Evolutionary conservation across 139 green algal genomes (phyloP).

Genomic region (Raphidocelis subcapitata): DNA sequence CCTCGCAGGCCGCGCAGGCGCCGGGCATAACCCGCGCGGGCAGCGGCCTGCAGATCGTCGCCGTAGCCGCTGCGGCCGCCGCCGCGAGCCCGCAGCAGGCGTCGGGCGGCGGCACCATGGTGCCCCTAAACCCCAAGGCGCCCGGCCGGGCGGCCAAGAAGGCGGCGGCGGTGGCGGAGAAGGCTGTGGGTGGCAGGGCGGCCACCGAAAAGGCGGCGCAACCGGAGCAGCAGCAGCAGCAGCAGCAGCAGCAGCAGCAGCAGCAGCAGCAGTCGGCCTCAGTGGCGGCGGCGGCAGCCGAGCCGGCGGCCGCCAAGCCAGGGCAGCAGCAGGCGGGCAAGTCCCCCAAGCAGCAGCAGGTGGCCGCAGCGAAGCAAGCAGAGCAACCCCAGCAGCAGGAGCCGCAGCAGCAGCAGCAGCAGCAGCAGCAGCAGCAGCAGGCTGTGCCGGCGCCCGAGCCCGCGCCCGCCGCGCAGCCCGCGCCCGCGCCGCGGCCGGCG

Average conservation of each 20-base stretch:
- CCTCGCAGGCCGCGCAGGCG: not conserved
- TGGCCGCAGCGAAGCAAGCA: too few relatives aligned
- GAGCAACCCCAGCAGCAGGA: conserved; percentile 1
- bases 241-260: not conserved
- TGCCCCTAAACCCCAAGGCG: conserved; percentile 22
- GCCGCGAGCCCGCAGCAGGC: too few relatives aligned
- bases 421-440: not conserved
- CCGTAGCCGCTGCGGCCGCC: not conserved
- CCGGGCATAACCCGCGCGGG: not conserved
- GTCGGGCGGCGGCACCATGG: too few relatives aligned
- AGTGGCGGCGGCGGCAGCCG: not conserved
- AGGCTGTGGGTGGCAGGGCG: conserved; percentile 1
- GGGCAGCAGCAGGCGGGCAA: too few relatives aligned
- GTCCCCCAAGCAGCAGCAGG: too few relatives aligned
- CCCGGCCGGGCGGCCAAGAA: conserved; percentile 13
- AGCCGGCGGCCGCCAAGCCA: not conserved
- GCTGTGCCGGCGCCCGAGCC: conserved; percentile 2
- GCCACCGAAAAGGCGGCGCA: not conserved
- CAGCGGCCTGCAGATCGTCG: not conserved
- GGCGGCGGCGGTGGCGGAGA: conserved; percentile 3
- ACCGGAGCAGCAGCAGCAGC: conserved; percentile 2
- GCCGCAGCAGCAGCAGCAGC: not conserved
- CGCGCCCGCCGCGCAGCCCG: conserved; percentile 10
- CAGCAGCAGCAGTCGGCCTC: conserved; percentile 1
- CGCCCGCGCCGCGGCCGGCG: not conserved